Conservation (phyloP, 108 stramenopile species). For the Cyclotella choctawhatcheeana region DNA sequence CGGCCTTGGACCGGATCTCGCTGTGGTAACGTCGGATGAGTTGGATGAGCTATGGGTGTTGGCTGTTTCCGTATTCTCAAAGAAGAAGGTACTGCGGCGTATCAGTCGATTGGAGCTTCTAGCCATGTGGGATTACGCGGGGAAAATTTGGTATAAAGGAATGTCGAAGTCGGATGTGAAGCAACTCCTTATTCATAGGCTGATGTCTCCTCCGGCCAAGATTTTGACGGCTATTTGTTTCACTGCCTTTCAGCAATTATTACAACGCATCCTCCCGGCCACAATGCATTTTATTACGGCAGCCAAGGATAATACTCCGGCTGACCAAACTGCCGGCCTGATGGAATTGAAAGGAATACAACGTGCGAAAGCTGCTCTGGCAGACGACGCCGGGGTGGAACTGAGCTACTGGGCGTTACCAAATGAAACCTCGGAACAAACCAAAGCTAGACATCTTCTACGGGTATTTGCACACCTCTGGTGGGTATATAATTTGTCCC, state of each 20-base stretch:
- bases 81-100: neutral
- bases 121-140: constrained; percentile 7
- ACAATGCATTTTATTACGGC: too few relatives aligned
- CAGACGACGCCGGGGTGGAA: constrained; percentile 19
- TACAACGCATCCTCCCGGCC: neutral
- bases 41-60: neutral
- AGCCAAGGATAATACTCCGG: neutral
- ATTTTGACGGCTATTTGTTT: neutral
- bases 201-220: constrained; percentile 2
- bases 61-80: neutral
- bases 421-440: constrained; percentile 8
- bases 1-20: neutral
- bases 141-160: neutral
- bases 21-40: neutral
- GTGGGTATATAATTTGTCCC: constrained; percentile 6
- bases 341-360: constrained; percentile 11
- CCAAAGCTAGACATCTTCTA: constrained; percentile 6
- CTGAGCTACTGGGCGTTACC: constrained; percentile 19
- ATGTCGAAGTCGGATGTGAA: neutral
- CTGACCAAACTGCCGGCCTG: neutral
- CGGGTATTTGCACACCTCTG: constrained; percentile 3
- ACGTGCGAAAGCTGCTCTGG: constrained; percentile 15
- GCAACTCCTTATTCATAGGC: neutral
- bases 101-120: neutral
- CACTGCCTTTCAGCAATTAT: neutral